Percentiles rank a stretch among this genome's conserved stretches.
These are phyloP conservation scores for Oryza australiensis DNA, from an alignment of 176 grass and related monocot species.

Conservation along the genomic window DNA sequence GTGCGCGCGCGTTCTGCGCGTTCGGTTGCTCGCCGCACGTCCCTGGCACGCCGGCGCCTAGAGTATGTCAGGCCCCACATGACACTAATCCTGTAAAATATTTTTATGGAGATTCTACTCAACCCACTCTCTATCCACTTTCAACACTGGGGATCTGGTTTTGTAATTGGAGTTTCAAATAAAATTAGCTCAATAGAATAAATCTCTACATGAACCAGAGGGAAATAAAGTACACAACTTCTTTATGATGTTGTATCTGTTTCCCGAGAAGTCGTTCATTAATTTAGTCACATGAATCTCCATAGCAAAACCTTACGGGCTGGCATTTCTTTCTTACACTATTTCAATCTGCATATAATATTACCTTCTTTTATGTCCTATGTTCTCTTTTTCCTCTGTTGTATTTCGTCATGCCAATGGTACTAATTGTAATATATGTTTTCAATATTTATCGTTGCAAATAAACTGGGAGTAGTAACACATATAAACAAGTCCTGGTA, in stretches of 20 bases:
- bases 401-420: neutral
- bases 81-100: neutral
- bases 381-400: neutral
- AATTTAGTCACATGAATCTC: neutral
- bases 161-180: neutral
- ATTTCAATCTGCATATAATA: neutral
- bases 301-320: neutral
- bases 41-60: no score
- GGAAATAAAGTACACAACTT: neutral
- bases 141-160: neutral
- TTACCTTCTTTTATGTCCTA: neutral
- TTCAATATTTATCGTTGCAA: neutral
- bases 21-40: no score
- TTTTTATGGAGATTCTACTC: neutral
- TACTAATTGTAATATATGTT: neutral
- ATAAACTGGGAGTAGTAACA: neutral
- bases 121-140: neutral
- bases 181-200: neutral
- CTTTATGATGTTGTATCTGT: neutral
- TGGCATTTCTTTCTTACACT: neutral
- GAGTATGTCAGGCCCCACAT: no score
- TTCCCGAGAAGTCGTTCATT: neutral
- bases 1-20: no score
- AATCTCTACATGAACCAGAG: neutral
- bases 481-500: neutral